phyloP scores from a whole-genome alignment of 2,329 filamentous ascomycete species.

The Botrytis deweyae region DNA sequence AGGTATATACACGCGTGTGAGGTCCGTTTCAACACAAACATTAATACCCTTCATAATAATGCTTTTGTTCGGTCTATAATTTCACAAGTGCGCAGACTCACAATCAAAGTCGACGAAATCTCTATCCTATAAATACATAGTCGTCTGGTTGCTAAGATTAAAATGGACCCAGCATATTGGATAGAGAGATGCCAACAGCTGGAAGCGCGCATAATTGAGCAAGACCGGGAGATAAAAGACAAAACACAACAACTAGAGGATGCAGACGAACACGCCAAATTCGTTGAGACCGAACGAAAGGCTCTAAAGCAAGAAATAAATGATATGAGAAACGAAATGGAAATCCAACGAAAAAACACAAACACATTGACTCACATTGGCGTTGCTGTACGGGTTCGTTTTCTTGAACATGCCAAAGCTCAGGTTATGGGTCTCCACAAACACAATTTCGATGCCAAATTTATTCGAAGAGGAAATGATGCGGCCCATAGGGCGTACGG shows the following conservation, averaged over 20 bases:
- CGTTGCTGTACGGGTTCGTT: neutral
- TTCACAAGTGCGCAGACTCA: neutral
- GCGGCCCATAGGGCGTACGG: conserved; percentile 2
- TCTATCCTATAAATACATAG: too few relatives aligned
- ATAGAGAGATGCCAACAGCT: neutral
- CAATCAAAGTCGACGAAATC: too few relatives aligned
- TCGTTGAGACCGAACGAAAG: neutral
- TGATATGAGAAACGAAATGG: neutral
- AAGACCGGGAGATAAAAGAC: neutral
- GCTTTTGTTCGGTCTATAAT: neutral
- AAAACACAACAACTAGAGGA: neutral
- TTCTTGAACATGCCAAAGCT: conserved; percentile 4
- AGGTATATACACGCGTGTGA: neutral
- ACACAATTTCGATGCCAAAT: neutral
- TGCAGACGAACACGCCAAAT: neutral
- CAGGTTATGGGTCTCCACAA: neutral
- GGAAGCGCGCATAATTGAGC: neutral
- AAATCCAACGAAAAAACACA: neutral
- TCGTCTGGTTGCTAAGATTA: neutral
- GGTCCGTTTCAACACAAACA: neutral
- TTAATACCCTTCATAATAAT: too few relatives aligned
- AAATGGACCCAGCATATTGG: neutral
- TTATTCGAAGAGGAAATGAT: neutral
- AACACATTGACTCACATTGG: neutral
- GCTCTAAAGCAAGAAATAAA: neutral